A percentile compares a stretch with the other conserved stretches of the same genome.
Conservation (phyloP, 768 basidiomycete species). For the Boletellus ananiceps region DNA sequence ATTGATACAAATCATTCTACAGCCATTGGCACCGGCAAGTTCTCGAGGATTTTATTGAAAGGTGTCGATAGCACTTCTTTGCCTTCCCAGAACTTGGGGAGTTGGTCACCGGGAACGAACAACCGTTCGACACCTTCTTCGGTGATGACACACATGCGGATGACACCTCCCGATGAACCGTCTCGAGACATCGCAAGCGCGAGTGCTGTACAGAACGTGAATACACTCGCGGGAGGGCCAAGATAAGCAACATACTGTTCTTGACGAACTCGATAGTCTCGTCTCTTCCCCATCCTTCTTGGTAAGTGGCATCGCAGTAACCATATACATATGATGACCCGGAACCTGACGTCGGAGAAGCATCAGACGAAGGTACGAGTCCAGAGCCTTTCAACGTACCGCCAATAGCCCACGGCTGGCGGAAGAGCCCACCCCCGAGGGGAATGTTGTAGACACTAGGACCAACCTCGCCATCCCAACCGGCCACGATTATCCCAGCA, state of each 20-base stretch:
- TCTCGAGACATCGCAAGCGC: constrained; percentile 96
- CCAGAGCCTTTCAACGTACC: constrained; percentile 43
- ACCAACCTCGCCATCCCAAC: constrained; percentile 91
- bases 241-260: constrained; percentile 68
- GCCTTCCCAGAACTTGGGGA: constrained; percentile 90
- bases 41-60: constrained; percentile 16
- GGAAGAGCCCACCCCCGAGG: constrained; percentile 93
- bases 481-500: constrained; percentile 96
- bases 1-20: constrained; percentile 34
- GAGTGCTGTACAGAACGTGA: constrained; percentile 54
- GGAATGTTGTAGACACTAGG: constrained; percentile 97
- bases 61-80: constrained; percentile 57
- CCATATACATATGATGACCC: constrained; percentile 98
- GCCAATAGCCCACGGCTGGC: constrained; percentile 98
- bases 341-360: constrained; percentile 50
- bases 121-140: constrained; percentile 87
- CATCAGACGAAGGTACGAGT: neutral
- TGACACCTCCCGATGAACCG: constrained; percentile 95
- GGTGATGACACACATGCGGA: constrained; percentile 96
- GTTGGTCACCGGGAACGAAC: constrained; percentile 86
- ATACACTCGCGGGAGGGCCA: neutral
- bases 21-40: constrained; percentile 38
- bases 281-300: constrained; percentile 86
- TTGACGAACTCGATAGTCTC: constrained; percentile 92
- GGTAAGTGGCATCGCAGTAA: constrained; percentile 97